These are phyloP conservation scores for Boletellus deceptivus DNA, from an alignment of 1,284 basidiomycete species.

Conservation along the genomic window DNA sequence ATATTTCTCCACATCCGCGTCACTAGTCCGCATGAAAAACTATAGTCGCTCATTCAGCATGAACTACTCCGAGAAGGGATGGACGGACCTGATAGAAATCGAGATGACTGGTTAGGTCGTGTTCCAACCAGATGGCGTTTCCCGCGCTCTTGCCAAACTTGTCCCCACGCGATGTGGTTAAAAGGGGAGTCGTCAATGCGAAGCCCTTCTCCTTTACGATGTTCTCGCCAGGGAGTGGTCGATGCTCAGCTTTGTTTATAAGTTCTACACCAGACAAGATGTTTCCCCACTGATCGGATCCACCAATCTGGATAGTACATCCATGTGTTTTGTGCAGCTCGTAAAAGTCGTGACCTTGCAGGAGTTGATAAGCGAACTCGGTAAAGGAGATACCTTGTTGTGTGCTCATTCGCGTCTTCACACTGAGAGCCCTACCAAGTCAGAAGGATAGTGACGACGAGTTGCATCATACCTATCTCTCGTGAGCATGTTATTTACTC, in stretches of 20 bases:
- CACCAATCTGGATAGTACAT: constrained; percentile 91
- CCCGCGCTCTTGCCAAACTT: constrained; percentile 99
- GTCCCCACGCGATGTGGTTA: constrained; percentile 86
- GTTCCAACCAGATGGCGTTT: constrained; percentile 92
- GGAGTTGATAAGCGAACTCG: constrained; percentile 95
- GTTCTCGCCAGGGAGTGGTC: constrained; percentile 33
- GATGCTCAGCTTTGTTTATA: constrained; percentile 48
- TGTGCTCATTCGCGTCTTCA: constrained; percentile 78
- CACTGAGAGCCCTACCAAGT: constrained; percentile 47
- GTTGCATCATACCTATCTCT: constrained; percentile 74
- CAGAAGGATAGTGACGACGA: not conserved
- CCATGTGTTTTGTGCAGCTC: constrained; percentile 64
- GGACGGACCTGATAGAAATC: constrained; percentile 86
- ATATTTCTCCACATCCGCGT: constrained; percentile 81
- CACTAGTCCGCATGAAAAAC: constrained; percentile 87
- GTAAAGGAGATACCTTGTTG: constrained; percentile 91
- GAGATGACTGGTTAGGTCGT: constrained; percentile 72
- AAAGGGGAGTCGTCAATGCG: constrained; percentile 91
- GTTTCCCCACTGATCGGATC: constrained; percentile 99
- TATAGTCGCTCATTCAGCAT: constrained; percentile 34
- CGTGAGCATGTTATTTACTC: constrained; percentile 88
- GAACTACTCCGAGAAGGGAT: not conserved
- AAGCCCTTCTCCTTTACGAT: constrained; percentile 53
- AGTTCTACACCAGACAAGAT: constrained; percentile 91
- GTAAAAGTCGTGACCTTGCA: constrained; percentile 96